Evolutionary conservation across 352 stramenopile species (phyloP), one percentile per base, ranked within the genome.

Genomic region (Pythium biforme): DNA sequence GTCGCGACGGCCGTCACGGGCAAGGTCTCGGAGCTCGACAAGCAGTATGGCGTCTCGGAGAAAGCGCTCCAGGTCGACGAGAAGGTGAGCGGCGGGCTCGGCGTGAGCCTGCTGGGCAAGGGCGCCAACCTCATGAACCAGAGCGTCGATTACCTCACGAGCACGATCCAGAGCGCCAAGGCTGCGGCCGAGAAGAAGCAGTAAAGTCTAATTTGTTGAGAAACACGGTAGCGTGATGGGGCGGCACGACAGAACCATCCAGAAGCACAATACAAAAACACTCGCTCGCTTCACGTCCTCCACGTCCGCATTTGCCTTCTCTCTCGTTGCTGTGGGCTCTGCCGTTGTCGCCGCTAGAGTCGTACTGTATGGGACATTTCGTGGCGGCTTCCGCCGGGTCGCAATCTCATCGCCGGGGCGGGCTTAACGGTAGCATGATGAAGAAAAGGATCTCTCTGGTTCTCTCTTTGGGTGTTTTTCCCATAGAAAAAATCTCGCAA

Each of bases 81-180:
- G 60, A 89, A 88, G 63, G 77, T 93, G 22, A 91, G 72, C 48
- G 84, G 84, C 25, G 84, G 84, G 11, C 69, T 93, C 5, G 84
- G 76, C 41, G 75, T 75, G 8, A 81, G 73, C n/a, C 69, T 93
- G n/a, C 78, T 90, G 49, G 79, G 86, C 62, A 81, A 65, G 48
- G 61, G 59, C 17, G 52, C 73, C 6, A 62, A 63, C 23, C 59
- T 78, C 33, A 58, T 75, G 43, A 41, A 75, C 39, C 59, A 74
- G 54, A 85, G 76, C 33, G 75, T 93, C 20, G 81, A 86, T 41
- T 91, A 90, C 66, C 75, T 92, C 29, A 75, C 75, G 22, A 81
- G 71, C 19, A 77, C 75, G 25, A 68, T 92, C 40, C 74, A 89
- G 55, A 75, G 87, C 43, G 82, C 77, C 49, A 92, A 90, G 69